These are phyloP conservation scores for Stephanodiscus minutulus DNA, from an alignment of 108 stramenopile species.

Conservation along the genomic window DNA sequence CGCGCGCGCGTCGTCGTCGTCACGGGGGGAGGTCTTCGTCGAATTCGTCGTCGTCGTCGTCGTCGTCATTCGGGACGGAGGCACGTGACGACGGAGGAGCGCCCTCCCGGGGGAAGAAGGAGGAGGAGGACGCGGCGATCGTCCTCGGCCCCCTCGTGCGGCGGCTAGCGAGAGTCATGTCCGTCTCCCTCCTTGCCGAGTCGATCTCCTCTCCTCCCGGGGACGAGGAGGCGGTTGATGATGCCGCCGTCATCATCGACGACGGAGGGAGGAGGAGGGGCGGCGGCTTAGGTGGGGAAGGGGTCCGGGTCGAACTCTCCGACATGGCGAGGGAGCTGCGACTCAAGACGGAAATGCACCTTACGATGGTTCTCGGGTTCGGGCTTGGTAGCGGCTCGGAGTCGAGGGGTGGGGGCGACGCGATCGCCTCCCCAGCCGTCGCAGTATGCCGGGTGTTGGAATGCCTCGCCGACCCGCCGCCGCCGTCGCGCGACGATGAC, in stretches of 20 bases:
- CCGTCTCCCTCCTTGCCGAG: conserved; percentile 3
- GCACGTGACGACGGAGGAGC: no score
- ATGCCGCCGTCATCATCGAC: background rate
- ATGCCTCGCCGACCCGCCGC: conserved; percentile 10
- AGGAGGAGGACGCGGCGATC: background rate
- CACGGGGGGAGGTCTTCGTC: no score
- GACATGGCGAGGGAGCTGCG: conserved; percentile 28
- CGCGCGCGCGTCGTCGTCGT: background rate
- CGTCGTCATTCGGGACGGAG: no score
- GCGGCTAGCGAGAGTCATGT: background rate
- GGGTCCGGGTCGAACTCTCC: background rate
- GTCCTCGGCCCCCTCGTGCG: background rate
- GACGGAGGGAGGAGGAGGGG: background rate
- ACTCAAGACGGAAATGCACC: conserved; percentile 10
- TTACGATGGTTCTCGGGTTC: conserved; percentile 18
- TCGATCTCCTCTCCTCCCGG: background rate
- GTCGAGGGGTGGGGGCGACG: background rate
- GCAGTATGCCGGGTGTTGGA: conserved; percentile 4
- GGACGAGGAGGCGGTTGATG: background rate
- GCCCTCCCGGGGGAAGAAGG: background rate
- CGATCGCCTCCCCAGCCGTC: background rate
- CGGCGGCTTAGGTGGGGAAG: background rate
- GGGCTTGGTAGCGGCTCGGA: conserved; percentile 1
- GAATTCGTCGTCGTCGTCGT: no score
- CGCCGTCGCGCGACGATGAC: background rate